These are phyloP conservation scores for Kwoniella sp. DNA, from an alignment of 768 basidiomycete genomes.

Conservation along the genomic window DNA sequence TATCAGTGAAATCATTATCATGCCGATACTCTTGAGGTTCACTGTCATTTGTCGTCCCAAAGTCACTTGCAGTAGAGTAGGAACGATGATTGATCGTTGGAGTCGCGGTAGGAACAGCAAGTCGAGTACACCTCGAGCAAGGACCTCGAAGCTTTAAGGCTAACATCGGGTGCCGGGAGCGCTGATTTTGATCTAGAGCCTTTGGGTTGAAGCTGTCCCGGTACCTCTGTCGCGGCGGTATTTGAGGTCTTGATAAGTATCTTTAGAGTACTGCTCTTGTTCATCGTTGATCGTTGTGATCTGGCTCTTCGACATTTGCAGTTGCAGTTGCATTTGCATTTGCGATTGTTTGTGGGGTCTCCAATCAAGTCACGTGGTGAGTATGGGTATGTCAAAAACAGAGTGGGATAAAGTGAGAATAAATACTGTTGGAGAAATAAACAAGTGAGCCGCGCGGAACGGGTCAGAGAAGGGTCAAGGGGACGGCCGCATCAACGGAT, in stretches of 20 bases:
- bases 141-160: neutral
- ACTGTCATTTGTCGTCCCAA: too few relatives aligned
- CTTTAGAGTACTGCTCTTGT: too few relatives aligned
- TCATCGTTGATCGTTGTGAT: too few relatives aligned
- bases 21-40: neutral
- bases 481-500: neutral
- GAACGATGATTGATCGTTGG: neutral
- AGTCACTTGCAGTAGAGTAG: too few relatives aligned
- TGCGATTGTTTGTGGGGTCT: neutral
- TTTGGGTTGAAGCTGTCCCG: too few relatives aligned
- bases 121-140: neutral
- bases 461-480: neutral
- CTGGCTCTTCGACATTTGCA: neutral
- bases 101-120: too few relatives aligned
- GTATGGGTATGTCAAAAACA: too few relatives aligned
- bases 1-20: conserved; percentile 12
- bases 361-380: neutral
- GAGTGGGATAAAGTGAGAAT: conserved; percentile 24
- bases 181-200: too few relatives aligned
- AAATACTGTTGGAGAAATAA: conserved; percentile 12
- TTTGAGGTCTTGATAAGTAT: too few relatives aligned
- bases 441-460: conserved; percentile 6
- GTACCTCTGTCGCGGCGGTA: too few relatives aligned
- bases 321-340: too few relatives aligned
- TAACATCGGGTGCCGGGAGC: neutral